Conservation (phyloP, 1,284 basidiomycete genomes). For the Wolfiporia cocos region DNA sequence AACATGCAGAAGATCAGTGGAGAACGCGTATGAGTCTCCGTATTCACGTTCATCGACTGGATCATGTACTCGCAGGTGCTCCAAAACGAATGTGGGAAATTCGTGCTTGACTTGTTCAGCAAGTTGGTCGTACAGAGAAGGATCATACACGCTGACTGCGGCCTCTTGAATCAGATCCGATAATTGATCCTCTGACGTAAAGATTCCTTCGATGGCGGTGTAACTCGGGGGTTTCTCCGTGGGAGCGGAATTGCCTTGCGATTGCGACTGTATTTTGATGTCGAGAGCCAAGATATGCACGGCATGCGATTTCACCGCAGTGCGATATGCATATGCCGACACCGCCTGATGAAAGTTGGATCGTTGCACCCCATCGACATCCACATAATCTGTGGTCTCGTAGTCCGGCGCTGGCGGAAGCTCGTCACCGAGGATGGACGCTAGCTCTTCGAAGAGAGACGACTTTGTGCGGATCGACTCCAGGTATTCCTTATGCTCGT, state of each 20-base stretch:
- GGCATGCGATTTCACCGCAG: conserved; percentile 70
- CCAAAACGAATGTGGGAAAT: conserved; percentile 52
- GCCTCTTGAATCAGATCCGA: conserved; percentile 63
- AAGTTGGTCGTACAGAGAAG: conserved; percentile 57
- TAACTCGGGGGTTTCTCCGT: conserved; percentile 52
- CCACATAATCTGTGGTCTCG: conserved; percentile 38
- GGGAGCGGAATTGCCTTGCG: conserved; percentile 26
- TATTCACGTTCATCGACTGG: conserved; percentile 68
- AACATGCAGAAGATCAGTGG: conserved; percentile 41
- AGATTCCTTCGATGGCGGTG: conserved; percentile 44
- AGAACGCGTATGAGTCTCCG: conserved; percentile 78
- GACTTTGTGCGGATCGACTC: conserved; percentile 48
- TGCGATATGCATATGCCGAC: conserved; percentile 62
- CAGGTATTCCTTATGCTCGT: conserved; percentile 66
- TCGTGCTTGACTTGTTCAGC: conserved; percentile 35
- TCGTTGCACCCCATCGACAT: conserved; percentile 45
- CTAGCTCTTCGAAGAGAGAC: conserved; percentile 61
- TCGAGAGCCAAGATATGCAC: conserved; percentile 69
- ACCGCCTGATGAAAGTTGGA: conserved; percentile 59
- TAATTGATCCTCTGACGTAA: conserved; percentile 56
- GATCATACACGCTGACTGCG: conserved; percentile 62
- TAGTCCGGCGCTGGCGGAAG: conserved; percentile 65
- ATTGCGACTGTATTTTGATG: conserved; percentile 50
- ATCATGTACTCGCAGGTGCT: conserved; percentile 60
- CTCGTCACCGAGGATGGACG: conserved; percentile 55